These are phyloP conservation scores for Aspergillus terreus DNA, from an alignment of 2,329 filamentous ascomycete genomes.

Conservation along the genomic window DNA sequence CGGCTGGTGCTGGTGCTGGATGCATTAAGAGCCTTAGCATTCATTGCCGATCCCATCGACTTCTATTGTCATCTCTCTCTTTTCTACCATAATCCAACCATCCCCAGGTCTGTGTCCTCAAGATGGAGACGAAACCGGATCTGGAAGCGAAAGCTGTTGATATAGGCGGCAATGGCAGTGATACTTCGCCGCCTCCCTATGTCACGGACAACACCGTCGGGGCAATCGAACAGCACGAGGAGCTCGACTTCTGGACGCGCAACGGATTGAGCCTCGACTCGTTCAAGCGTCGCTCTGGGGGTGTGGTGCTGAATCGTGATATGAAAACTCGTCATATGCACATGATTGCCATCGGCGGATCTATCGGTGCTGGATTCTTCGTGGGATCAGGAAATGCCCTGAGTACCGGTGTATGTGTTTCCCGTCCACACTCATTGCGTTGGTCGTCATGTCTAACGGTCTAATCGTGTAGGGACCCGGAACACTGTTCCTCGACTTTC, in stretches of 20 bases:
- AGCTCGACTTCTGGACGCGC: constrained; percentile 21
- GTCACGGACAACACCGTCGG: constrained; percentile 2
- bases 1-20: neutral
- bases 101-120: neutral
- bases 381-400: constrained; percentile 16
- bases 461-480: constrained; percentile 4
- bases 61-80: neutral
- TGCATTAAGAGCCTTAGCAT: neutral
- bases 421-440: too few relatives aligned
- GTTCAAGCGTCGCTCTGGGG: constrained; percentile 17
- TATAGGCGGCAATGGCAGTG: constrained; percentile 1
- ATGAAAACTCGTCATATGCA: constrained; percentile 34
- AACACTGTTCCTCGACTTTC: constrained; percentile 39
- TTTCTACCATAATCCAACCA: neutral
- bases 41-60: neutral
- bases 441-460: neutral
- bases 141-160: constrained; percentile 6
- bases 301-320: constrained; percentile 18
- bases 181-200: constrained; percentile 8
- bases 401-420: constrained; percentile 10
- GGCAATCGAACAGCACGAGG: neutral
- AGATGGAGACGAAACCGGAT: constrained; percentile 1
- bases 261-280: constrained; percentile 20
- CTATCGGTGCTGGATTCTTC: constrained; percentile 17
- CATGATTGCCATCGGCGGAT: constrained; percentile 35